Percentiles rank a stretch among this genome's conserved stretches.
Evolutionary conservation across 2,329 filamentous ascomycete genomes (phyloP).

Genomic region (Ophiostoma montium): DNA sequence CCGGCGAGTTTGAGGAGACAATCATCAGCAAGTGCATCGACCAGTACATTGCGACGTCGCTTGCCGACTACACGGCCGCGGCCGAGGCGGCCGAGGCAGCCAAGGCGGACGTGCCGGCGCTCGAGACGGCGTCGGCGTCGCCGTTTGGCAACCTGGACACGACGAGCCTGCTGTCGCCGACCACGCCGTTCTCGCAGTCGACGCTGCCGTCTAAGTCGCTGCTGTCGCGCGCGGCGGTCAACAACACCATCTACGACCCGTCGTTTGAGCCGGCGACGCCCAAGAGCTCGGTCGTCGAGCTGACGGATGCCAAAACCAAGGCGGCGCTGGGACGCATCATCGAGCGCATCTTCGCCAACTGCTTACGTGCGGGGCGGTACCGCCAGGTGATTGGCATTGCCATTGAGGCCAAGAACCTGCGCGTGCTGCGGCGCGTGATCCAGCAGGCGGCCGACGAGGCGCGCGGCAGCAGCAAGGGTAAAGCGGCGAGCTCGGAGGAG

Average conservation of each 20-base stretch:
- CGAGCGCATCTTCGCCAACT: slow-evolving; percentile 80
- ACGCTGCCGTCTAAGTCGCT: slow-evolving; percentile 88
- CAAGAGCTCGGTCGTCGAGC: slow-evolving; percentile 50
- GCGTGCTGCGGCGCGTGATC: slow-evolving; percentile 76
- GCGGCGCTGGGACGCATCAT: slow-evolving; percentile 71
- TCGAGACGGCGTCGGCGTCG: slow-evolving; percentile 74
- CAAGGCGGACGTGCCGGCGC: slow-evolving; percentile 40
- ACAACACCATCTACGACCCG: slow-evolving; percentile 47
- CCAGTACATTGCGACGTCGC: slow-evolving; percentile 75
- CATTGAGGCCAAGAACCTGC: slow-evolving; percentile 83
- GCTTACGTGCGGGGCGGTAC: slow-evolving; percentile 74
- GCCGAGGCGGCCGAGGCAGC: slow-evolving; percentile 26
- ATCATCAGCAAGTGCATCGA: slow-evolving; percentile 98
- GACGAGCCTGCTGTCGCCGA: slow-evolving; percentile 66
- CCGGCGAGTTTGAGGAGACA: slow-evolving; percentile 95
- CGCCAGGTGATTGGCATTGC: slow-evolving; percentile 94
- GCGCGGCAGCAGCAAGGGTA: slow-evolving; percentile 47
- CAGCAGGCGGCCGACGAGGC: slow-evolving; percentile 79
- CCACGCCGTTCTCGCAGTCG: slow-evolving; percentile 89
- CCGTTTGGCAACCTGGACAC: slow-evolving; percentile 62
- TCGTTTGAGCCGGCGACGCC: slow-evolving; percentile 34
- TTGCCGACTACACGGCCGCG: slow-evolving; percentile 35
- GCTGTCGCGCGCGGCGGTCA: slow-evolving; percentile 65
- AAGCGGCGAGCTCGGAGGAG: slow-evolving; percentile 56
- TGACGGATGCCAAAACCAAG: slow-evolving; percentile 56